A percentile compares a stretch with the other conserved stretches of the same genome.
Evolutionary conservation across 306 rosid species (phyloP).

Genomic region (Vigna mungo): DNA sequence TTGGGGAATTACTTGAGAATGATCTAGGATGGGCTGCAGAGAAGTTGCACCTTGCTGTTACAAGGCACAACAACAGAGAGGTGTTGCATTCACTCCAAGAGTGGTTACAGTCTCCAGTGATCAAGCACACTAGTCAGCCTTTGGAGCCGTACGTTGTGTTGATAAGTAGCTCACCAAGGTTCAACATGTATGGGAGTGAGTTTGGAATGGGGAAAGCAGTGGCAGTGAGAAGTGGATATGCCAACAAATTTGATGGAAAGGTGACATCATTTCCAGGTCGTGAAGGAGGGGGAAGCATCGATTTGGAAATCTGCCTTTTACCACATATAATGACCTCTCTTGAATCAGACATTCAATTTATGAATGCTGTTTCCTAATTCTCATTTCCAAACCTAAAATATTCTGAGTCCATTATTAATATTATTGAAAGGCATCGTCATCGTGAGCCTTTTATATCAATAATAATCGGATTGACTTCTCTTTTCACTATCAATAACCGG

Average conservation of each 20-base stretch:
- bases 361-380: slow-evolving; percentile 34
- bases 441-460: no score
- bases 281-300: slow-evolving; percentile 69
- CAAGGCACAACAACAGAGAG: background rate
- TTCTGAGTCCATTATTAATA: no score
- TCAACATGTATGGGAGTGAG: slow-evolving; percentile 64
- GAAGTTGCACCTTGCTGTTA: slow-evolving; percentile 13
- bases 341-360: slow-evolving; percentile 61
- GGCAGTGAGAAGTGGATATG: slow-evolving; percentile 63
- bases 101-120: slow-evolving; percentile 40
- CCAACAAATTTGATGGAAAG: slow-evolving; percentile 58
- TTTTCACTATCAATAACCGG: no score
- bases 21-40: slow-evolving; percentile 16
- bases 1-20: background rate
- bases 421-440: no score
- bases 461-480: no score
- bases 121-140: background rate
- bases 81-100: background rate
- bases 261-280: slow-evolving; percentile 57
- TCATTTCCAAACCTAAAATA: no score
- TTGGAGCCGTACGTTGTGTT: slow-evolving; percentile 41
- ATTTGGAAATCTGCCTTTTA: slow-evolving; percentile 61
- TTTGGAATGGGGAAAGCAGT: slow-evolving; percentile 82
- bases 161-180: slow-evolving; percentile 68
- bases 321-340: slow-evolving; percentile 54